Base-by-base conservation (phyloP, 768 basidiomycete species). In the Lentinula guzmanii region DNA sequence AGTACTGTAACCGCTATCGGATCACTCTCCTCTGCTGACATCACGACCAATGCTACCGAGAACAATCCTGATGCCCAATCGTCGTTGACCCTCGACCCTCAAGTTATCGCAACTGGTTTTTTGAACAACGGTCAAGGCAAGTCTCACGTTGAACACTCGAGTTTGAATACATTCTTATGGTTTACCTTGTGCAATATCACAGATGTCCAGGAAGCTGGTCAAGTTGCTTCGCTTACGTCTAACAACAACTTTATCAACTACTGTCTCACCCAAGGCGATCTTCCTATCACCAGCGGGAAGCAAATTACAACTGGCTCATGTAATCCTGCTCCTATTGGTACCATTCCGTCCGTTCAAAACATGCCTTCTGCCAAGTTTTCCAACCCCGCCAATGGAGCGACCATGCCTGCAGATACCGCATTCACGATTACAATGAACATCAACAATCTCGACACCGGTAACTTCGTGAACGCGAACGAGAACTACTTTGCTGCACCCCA, bases 191-290 rank as follows among this genome's bases (percentile, higher is more conserved):
- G 8, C 1, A 37, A 18, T 2, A 4, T 39, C 16, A 39, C 9
- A 54, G 74, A 64, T 13, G 69, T 60, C 18, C 59, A 46, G 75
- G 63, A 72, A 75, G 64, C 77, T 58, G 84, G 83, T 33, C 79
- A 86, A 70, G 78, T 79, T 24, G 74, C 84, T 13, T 86, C 85
- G 5, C 71, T 84, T 6, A 86, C 82, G 0, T 86, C 86, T n/a
- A 71, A 70, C 51, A 86, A 90, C 75, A 90, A 90, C 77, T 91
- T 86, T 70, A 87, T 88, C 74, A 87, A 87, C 74, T 86, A 76
- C 70, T 88, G 87, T 65, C 70, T 75, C 6, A 81, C 79, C 15
- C 67, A 60, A 16, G 74, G 77, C 67, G 71, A 75, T 70, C 71
- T 71, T 62, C 66, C 70, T n/a, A 66, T 79, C 61, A 77, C 76